Evolutionary conservation across 2,329 filamentous ascomycete genomes (phyloP), one percentile per base, ranked within the genome.

Genomic region (Venturiaceae sp.): DNA sequence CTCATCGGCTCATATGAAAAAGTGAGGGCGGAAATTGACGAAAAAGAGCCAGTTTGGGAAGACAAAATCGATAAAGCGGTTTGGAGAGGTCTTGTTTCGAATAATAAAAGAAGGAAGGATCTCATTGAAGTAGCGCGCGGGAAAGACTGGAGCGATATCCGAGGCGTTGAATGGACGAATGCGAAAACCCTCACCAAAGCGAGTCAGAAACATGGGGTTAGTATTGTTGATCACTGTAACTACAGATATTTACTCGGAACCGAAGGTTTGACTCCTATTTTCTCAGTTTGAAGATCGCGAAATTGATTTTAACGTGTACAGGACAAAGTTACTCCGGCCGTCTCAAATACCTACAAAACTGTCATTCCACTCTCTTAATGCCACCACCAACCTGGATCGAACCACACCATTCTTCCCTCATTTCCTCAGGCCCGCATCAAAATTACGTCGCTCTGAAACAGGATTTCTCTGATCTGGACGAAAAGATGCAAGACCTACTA

Each of bases 351-450:
- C 61, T 70, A 26, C 68, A 68, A 41, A 66, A 68, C 50, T 67
- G 65, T 56, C 57, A 67, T 33, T 77, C 72, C 1, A 78, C 82
- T 34, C 65, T 79, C 21, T 67, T 81, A 23, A 71, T 77, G 21
- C 79, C 80, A 58, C 66, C 72, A n/a, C 70, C 80, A 26, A 67
- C 71, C 47, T 82, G 77, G 73, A 68, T 74, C 7, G 75, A 80
- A 60, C 75, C 75, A 47, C 75, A 80, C 58, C 73, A 77, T 47
- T 72, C 72, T 0, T 72, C 79, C 0, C 64, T 81, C 33, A 63
- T 73, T 7, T 63, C 72, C 1, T 69, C 69, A 1, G 78, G 78
- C 0, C 58, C 46, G 8, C 16, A 60, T 21, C 58, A 60, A 32
- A 61, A 60, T 36, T 41, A 55, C 23, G 58, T 60, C 13, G 5